Evolutionary conservation across 2,329 filamentous ascomycete genomes (phyloP).

Genomic region (Colletotrichum caudatum): DNA sequence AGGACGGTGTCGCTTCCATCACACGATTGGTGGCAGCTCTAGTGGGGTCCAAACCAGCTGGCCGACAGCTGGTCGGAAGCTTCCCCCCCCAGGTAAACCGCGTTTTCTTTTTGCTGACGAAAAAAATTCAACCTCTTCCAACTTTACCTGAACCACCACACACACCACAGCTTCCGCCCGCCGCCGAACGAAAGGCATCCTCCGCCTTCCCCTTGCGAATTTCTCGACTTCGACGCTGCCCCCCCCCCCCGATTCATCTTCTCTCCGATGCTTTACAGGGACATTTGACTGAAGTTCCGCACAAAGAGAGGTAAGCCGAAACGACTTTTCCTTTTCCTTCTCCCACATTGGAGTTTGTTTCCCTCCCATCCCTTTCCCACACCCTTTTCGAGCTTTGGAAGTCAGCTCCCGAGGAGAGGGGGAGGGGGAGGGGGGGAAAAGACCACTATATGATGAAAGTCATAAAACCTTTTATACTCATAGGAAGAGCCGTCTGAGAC

Average conservation of each 20-base stretch:
- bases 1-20: not conserved
- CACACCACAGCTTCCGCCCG: not conserved
- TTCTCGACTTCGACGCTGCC: too few relatives aligned
- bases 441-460: conserved; percentile 53
- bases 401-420: too few relatives aligned
- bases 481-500: conserved; percentile 64
- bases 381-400: not conserved
- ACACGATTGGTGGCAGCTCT: conserved; percentile 24
- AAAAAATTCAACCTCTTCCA: conserved; percentile 9
- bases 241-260: too few relatives aligned
- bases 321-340: not conserved
- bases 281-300: not conserved
- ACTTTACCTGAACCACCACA: too few relatives aligned
- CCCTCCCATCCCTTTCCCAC: not conserved
- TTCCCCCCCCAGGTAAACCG: conserved; percentile 9
- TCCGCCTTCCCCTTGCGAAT: too few relatives aligned
- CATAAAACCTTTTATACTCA: conserved; percentile 53
- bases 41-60: conserved; percentile 6
- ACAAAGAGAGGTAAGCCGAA: not conserved
- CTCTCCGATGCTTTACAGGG: too few relatives aligned
- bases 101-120: too few relatives aligned
- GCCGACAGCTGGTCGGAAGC: not conserved
- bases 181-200: not conserved
- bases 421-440: not conserved
- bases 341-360: too few relatives aligned